Percentiles rank a stretch among this genome's conserved stretches.
phyloP scores from a whole-genome alignment of 257 asterid genomes.

The Rhazya stricta region DNA sequence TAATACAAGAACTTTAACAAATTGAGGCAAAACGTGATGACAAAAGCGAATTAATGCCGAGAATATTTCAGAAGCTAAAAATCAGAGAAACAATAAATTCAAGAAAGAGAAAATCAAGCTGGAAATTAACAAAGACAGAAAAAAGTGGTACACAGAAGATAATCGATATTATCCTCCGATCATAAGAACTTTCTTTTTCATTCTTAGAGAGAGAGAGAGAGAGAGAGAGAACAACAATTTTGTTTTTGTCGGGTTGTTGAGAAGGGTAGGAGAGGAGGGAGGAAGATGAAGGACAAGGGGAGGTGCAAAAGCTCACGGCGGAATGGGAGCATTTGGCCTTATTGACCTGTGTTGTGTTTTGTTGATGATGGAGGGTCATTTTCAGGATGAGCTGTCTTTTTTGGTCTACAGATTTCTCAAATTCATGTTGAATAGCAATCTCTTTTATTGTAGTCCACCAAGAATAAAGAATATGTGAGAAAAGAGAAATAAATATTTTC shows the following conservation, averaged over 20 bases:
- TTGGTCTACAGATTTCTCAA: background rate
- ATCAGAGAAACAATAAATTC: background rate
- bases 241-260: slow-evolving; percentile 9
- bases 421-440: background rate
- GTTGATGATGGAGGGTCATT: slow-evolving; percentile 10
- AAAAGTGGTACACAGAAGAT: background rate
- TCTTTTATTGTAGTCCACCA: background rate
- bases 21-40: background rate
- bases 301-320: background rate
- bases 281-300: background rate
- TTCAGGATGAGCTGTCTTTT: slow-evolving; percentile 13
- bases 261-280: background rate
- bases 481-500: no score
- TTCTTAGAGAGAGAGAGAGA: background rate
- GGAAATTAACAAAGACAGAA: background rate
- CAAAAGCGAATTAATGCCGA: background rate
- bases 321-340: background rate
- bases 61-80: background rate
- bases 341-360: background rate
- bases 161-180: background rate
- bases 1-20: background rate
- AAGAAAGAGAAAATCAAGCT: slow-evolving; percentile 3
- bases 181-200: background rate
- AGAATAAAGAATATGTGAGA: no score
- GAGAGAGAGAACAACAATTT: slow-evolving; percentile 2